Percentiles rank a stretch among this genome's conserved stretches.
Evolutionary conservation across 2,329 filamentous ascomycete genomes (phyloP).

Genomic region (Colletotrichum plurivorum): DNA sequence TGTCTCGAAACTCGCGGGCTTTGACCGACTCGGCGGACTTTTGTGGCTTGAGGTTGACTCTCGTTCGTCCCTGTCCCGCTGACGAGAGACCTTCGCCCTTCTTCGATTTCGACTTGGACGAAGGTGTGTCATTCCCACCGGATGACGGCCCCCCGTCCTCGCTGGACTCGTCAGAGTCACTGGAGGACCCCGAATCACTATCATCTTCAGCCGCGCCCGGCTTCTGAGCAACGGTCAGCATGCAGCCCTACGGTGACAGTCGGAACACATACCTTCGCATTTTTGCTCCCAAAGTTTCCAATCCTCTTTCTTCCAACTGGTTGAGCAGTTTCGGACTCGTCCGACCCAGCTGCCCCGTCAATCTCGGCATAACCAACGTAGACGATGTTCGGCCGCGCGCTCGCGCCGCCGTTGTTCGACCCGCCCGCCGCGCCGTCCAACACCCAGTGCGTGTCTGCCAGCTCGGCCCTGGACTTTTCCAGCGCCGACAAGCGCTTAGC

Average conservation of each 20-base stretch:
- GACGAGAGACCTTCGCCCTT: conserved; percentile 43
- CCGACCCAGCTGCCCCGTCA: conserved; percentile 52
- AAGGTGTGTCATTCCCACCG: conserved; percentile 25
- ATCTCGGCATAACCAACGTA: conserved; percentile 69
- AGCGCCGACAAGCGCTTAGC: conserved; percentile 73
- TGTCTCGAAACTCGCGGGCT: conserved; percentile 67
- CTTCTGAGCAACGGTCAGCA: conserved; percentile 42
- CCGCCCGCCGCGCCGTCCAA: conserved; percentile 64
- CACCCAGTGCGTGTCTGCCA: conserved; percentile 83
- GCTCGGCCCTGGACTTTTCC: conserved; percentile 72
- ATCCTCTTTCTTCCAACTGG: conserved; percentile 54
- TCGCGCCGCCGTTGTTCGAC: neutral
- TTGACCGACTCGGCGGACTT: conserved; percentile 58
- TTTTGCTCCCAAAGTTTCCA: conserved; percentile 47
- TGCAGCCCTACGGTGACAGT: neutral
- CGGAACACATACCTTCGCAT: conserved; percentile 46
- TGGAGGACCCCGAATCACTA: conserved; percentile 46
- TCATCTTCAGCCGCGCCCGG: conserved; percentile 40
- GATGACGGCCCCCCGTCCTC: conserved; percentile 20
- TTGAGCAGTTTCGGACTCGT: conserved; percentile 52
- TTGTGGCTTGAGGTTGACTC: conserved; percentile 47
- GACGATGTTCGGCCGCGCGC: conserved; percentile 68
- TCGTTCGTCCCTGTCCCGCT: conserved; percentile 30
- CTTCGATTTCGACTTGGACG: conserved; percentile 27
- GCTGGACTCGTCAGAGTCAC: conserved; percentile 36